Percentiles rank a stretch among this genome's conserved stretches.
Conservation (phyloP, 1,284 basidiomycete species). For the Sanghuangporus baumii region DNA sequence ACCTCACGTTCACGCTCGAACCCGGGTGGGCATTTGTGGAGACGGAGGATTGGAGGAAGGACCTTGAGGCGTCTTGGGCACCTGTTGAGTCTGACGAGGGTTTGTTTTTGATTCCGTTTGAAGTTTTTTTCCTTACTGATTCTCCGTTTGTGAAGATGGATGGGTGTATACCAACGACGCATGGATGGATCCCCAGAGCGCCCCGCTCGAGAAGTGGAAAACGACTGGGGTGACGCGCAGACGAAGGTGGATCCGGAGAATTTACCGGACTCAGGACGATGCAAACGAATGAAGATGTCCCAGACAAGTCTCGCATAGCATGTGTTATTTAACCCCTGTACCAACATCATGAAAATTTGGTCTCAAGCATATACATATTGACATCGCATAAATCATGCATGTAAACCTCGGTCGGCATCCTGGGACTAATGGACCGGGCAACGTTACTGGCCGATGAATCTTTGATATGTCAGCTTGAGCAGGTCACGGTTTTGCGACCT, state of each 20-base stretch:
- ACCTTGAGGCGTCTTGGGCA: conserved; percentile 53
- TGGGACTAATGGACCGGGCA: too few species aligned
- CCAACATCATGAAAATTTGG: background rate
- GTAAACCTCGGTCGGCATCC: too few species aligned
- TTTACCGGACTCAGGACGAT: conserved; percentile 35
- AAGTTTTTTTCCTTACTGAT: background rate
- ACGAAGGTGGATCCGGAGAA: conserved; percentile 57
- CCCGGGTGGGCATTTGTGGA: conserved; percentile 66
- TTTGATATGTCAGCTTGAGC: too few species aligned
- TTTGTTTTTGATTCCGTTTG: conserved; percentile 20
- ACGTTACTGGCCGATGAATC: too few species aligned
- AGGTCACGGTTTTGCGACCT: too few species aligned
- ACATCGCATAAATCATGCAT: too few species aligned
- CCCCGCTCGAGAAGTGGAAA: conserved; percentile 38
- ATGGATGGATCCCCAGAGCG: conserved; percentile 50
- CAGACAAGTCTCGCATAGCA: background rate
- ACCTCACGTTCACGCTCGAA: conserved; percentile 67
- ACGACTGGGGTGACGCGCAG: conserved; percentile 48
- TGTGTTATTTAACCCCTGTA: background rate
- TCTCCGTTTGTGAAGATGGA: conserved; percentile 40
- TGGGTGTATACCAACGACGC: conserved; percentile 76
- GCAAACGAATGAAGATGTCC: background rate
- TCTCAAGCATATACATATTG: background rate
- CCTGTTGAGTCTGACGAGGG: conserved; percentile 41
- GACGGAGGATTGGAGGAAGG: conserved; percentile 70